Evolutionary conservation across 805 yeast species (phyloP).

Genomic region (Suhomyces canberraensis): DNA sequence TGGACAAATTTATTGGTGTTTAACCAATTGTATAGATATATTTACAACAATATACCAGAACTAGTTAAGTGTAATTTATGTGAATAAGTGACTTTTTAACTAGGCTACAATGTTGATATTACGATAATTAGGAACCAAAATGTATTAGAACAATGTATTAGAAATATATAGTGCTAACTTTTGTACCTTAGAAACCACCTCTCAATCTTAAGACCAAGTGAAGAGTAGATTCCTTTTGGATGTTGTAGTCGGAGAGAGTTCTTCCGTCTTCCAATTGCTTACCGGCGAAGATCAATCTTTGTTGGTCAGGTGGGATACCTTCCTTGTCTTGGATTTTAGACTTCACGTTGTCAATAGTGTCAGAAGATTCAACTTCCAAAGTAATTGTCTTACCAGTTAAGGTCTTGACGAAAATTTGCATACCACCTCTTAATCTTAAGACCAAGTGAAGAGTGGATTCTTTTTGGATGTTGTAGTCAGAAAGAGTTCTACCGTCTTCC

Average conservation of each 20-base stretch:
- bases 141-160: too few species aligned
- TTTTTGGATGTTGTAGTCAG: conserved; percentile 44
- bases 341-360: conserved; percentile 89
- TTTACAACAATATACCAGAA: too few species aligned
- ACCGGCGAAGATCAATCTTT: conserved; percentile 44
- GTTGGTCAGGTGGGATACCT: conserved; percentile 46
- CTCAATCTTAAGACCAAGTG: conserved; percentile 35
- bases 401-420: conserved; percentile 43
- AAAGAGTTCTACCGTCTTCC: conserved; percentile 37
- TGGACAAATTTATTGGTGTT: too few species aligned
- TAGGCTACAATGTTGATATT: too few species aligned
- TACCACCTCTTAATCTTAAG: conserved; percentile 48
- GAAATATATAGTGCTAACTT: neutral
- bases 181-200: conserved; percentile 41
- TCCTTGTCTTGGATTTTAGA: conserved; percentile 43
- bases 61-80: too few species aligned
- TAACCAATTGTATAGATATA: too few species aligned
- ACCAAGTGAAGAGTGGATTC: conserved; percentile 40
- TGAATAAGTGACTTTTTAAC: too few species aligned
- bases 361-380: conserved; percentile 96
- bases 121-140: too few species aligned
- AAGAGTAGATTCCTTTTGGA: conserved; percentile 43
- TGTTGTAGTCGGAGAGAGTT: conserved; percentile 38
- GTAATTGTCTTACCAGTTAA: conserved; percentile 69
- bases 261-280: conserved; percentile 44